Base-by-base conservation (phyloP, 2,329 filamentous ascomycete species). In the Leptodontidium sp. region DNA sequence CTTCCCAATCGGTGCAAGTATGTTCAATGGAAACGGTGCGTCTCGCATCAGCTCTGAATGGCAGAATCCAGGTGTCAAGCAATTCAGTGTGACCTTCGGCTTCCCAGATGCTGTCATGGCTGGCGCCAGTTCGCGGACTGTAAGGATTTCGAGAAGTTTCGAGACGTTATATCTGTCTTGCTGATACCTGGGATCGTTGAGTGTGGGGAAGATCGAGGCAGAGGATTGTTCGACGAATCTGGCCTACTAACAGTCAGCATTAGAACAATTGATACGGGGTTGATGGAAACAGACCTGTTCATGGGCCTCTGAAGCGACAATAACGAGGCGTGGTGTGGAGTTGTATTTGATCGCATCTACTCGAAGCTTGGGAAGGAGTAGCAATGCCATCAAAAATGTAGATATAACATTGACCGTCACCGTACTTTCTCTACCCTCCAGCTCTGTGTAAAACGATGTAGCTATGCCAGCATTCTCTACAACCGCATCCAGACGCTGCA, bases 401-500 rank as follows among this genome's bases (percentile, higher is more conserved):
- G 74, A 72, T 15, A 78, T 63, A 1, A 79, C 76, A 68, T 79
- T 79, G 9, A 79, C 76, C 0, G 75, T 77, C 35, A 79, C 68
- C 0, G 74, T 74, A 26, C 75, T 63, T 26, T 72, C 69, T 47
- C 75, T 74, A 1, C 76, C 76, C 15, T 78, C 76, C 1, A 70
- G 32, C 26, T 72, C 67, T 29, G 64, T 55, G 26, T 70, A 77
- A 14, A 45, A 55, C 4, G 69, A 65, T 7, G 68, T 69, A 43
- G 71, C 74, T 32, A 77, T 61, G 1, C 73, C 75, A 1, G 75
- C 75, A 72, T 77, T 87, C 62, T 81, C 78, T 9, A 85, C 73
- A 50, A 83, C 77, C 38, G 81, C 80, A 73, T 86, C 84, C 8
- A 87, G 67, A 2, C 82, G 79, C 1, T 78, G 70, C 15, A 85